Base-by-base conservation (phyloP, 495 filamentous ascomycete genomes). In the Neurospora sublineolata region DNA sequence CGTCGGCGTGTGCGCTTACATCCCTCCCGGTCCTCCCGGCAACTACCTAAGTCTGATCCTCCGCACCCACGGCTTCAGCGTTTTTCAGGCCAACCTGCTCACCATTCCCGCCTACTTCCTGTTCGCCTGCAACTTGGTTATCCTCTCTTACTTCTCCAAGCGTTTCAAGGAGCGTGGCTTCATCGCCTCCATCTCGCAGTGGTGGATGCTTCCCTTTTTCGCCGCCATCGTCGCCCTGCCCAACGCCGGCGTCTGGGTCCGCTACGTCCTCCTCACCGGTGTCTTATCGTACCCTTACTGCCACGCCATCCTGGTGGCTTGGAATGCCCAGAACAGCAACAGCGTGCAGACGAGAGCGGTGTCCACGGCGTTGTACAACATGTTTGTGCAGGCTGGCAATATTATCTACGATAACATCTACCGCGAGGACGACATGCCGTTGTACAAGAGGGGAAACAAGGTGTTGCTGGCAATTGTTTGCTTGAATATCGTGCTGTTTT, bases 301-400 rank as follows among this genome's bases (percentile, higher is more conserved):
- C 71, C 89, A 90, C 76, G 86, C 88, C 5, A 86, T 90, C 69
- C 71, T 89, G 18, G 87, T 89, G 6, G 84, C 84, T 30, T 88
- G 87, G 82, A 88, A 85, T 30, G 86, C 87, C 5, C 79, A 85
- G 52, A 90, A 91, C 79, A 84, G 85, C 30, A 88, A 88, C 27
- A 83, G 85, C 0, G 88, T 91, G n/a, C 80, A 87, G 1, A 90
- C 88, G 4, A 76, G 89, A 9, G 86, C 88, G n/a, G 87, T 90
- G 11, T 85, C 84, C 2, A 86, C 84, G 1, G 83, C 83, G 3
- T 38, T 84, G 8, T 87, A 86, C 75, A 87, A 86, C 71, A 81
- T 82, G 77, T 79, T 81, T 69, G 80, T 83, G 16, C 83, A 86
- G 70, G 72, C 78, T 6, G 84, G 85, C 9, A 85, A 82, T 67